Evolutionary conservation across 2,329 filamentous ascomycete genomes (phyloP), one percentile per base, ranked within the genome.

Genomic region (Aspergillus nomiae): DNA sequence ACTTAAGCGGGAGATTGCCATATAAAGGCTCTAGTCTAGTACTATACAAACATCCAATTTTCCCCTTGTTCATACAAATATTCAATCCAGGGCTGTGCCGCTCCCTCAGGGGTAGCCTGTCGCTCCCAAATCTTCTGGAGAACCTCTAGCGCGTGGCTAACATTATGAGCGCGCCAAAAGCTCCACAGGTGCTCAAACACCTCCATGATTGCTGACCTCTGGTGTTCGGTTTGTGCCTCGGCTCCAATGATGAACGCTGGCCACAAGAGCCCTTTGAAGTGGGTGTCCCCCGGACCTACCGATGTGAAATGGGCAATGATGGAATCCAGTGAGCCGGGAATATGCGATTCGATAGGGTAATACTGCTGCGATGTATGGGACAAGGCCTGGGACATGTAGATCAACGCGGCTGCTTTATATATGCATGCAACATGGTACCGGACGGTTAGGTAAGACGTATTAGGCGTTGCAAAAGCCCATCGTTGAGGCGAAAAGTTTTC

Each of bases 21-120:
- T 41, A 41, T 10, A 2, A 4, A 2, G 19, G 4, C 1, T 3
- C 8, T 6, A 3, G 3, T 1, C 7, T 1, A n/a, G 8, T 3
- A 4, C 32, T 55, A 55, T 6, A 38, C 51, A 19, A 55, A 55
- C 12, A 55, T 38, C 51, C 32, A 38, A 36, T 38, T 38, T 14
- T 55, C 51, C 26, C 21, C 51, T 19, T 38, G 51, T 11, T 55
- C 32, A 16, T 55, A 55, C 11, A 55, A 2, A 6, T 24, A 55
- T 12, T 19, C n/a, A 55, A 55, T 55, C 51, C 32, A 55, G 0
- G 51, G 51, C 30, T 55, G 32, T n/a, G 51, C 10, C 5, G 5
- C 0, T 24, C 28, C 51, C 2, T 16, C 30, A 4, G 28, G 5
- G 3, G 51, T 54, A 11, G 5, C 8, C 5, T 36, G n/a, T 10